phyloP scores from a whole-genome alignment of 345 rosid genomes.

The Trapa incisa region DNA sequence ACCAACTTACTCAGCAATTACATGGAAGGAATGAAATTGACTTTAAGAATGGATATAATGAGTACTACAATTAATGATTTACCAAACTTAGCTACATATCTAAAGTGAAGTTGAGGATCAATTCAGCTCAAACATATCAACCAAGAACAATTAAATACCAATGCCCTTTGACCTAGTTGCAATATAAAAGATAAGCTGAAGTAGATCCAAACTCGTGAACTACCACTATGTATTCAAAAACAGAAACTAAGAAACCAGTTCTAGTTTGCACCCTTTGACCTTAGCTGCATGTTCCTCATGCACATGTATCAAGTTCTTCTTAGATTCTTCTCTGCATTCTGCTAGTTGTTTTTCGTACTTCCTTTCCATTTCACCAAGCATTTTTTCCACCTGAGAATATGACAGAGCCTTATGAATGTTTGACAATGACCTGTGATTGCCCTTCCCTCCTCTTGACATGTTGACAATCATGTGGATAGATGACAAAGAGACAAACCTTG shows the following conservation, averaged over 20 bases:
- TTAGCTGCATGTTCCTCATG: slow-evolving; percentile 62
- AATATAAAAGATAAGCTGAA: background rate
- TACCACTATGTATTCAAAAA: slow-evolving; percentile 2
- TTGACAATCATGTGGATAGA: background rate
- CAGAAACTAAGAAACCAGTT: slow-evolving; percentile 3
- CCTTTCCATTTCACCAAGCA: slow-evolving; percentile 33
- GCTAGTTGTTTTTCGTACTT: slow-evolving; percentile 41
- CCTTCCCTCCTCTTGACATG: background rate
- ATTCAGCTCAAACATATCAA: slow-evolving; percentile 1
- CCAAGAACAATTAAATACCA: background rate
- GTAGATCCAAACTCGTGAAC: background rate
- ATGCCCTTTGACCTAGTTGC: background rate
- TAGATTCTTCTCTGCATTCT: slow-evolving; percentile 49
- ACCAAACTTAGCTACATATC: background rate
- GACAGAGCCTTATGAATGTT: background rate
- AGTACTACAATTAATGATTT: background rate
- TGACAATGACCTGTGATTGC: background rate
- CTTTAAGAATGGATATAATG: background rate
- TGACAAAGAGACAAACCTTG: slow-evolving; percentile 36
- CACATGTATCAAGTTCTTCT: slow-evolving; percentile 26
- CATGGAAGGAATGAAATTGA: background rate
- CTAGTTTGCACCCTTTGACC: slow-evolving; percentile 26
- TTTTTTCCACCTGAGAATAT: slow-evolving; percentile 43
- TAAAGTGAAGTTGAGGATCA: background rate
- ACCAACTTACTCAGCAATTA: background rate